Conservation (phyloP, 371 early-diverging fungal genomes). For the Nematocida sp. region DNA sequence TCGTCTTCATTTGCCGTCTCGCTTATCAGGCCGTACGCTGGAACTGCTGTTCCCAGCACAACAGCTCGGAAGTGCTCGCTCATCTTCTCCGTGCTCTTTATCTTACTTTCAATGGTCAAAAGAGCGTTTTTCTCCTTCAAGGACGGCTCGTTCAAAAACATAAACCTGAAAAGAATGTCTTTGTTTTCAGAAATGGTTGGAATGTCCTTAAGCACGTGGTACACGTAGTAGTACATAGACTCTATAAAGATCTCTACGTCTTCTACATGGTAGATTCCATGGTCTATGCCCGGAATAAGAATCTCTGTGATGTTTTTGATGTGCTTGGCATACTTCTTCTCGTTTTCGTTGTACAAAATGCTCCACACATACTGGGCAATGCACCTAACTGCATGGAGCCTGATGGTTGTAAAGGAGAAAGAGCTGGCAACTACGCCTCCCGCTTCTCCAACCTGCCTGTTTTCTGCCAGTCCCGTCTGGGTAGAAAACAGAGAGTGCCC, state of each 20-base stretch:
- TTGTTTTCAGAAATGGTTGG: neutral
- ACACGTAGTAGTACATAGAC: slow-evolving; percentile 25
- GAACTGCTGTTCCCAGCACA: neutral
- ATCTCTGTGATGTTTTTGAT: neutral
- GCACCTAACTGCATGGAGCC: neutral
- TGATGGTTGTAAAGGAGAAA: neutral
- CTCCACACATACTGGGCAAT: too few relatives aligned
- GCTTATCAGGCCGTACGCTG: too few relatives aligned
- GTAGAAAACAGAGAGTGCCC: too few relatives aligned
- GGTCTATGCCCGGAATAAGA: neutral
- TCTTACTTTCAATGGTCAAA: neutral
- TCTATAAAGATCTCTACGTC: neutral
- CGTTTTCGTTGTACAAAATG: neutral
- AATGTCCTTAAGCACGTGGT: neutral
- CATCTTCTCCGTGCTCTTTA: neutral
- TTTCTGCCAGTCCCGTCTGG: too few relatives aligned
- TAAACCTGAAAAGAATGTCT: neutral
- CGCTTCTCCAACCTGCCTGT: too few relatives aligned
- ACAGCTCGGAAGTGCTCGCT: neutral
- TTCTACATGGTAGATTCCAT: slow-evolving; percentile 12
- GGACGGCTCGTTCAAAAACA: neutral
- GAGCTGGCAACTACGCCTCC: too few relatives aligned
- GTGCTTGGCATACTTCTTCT: neutral
- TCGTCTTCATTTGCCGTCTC: too few relatives aligned
- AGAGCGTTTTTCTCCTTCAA: neutral